Base-by-base conservation (phyloP, 495 filamentous ascomycete genomes). In the Podospora pseudoanserina region DNA sequence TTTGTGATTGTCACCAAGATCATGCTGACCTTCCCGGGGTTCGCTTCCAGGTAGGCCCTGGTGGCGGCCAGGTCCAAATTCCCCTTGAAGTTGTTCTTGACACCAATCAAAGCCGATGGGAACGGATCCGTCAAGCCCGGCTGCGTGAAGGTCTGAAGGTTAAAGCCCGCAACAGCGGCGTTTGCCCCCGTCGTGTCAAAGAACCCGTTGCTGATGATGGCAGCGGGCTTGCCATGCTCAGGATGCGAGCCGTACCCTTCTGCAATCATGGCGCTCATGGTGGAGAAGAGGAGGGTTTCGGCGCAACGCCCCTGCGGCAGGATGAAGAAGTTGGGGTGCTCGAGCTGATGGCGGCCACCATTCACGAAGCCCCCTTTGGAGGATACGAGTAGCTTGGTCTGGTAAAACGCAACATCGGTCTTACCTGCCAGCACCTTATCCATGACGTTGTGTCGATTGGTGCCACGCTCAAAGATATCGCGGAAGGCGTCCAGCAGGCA, bases 321-420 rank as follows among this genome's bases (percentile, higher is more conserved):
- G n/a, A 63, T 63, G 32, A 63, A 63, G 32, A 63, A 63, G 30
- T 63, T 63, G 61, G 61, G 61, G n/a, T 16, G 61, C 32, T 63
- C 61, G 61, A 63, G 61, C 32, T 63, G 61, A 23, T 63, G 15
- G 15, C 61, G 11, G 28, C 61, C 61, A n/a, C 61, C 61, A 63
- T 63, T 63, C 15, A 63, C 61, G 30, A 63, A 63, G 18, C 61
- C 61, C 5, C 32, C 28, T 5, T 63, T 30, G 16, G 15, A 49
- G 11, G 61, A 49, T 19, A 26, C 34, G 32, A 63, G 61, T 30
- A 63, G 61, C 18, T 63, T 63, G 15, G 61, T 44, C n/a, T 44
- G 61, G n/a, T 63, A 63, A 27, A 63, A 63, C 15, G 19, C 61
- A 4, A 49, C 61, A 3, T 63, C 61, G n/a, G n/a, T 32, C n/a